Conservation (phyloP, 257 asterid species). For the Salvia hispanica region DNA sequence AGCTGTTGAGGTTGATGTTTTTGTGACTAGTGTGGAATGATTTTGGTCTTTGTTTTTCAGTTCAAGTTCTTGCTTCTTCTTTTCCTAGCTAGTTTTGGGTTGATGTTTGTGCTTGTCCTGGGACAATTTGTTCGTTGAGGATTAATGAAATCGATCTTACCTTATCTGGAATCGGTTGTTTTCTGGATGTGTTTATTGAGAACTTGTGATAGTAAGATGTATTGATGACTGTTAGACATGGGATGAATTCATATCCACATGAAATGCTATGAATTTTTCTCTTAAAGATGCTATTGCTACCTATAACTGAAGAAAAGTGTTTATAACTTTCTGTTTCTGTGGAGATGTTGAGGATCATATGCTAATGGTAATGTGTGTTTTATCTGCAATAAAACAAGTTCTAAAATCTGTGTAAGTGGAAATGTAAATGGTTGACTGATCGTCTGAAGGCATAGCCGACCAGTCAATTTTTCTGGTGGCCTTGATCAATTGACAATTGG, state of each 20-base stretch:
- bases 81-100: slow-evolving; percentile 13
- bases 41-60: slow-evolving; percentile 5
- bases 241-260: not conserved
- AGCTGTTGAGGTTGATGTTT: slow-evolving; percentile 19
- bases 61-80: not conserved
- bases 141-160: not conserved
- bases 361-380: not conserved
- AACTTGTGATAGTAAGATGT: slow-evolving; percentile 4
- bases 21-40: not conserved
- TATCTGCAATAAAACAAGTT: slow-evolving; percentile 1
- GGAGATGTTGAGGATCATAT: not conserved
- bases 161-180: not conserved
- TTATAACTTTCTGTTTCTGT: no score
- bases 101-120: not conserved
- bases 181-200: not conserved
- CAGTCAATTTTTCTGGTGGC: not conserved
- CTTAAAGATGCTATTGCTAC: not conserved
- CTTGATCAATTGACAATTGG: not conserved
- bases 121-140: not conserved
- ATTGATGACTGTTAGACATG: not conserved
- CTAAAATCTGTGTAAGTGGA: not conserved
- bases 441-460: not conserved
- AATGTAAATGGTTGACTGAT: slow-evolving; percentile 1
- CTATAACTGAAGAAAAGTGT: not conserved
- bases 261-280: not conserved